Conservation (phyloP, 2,329 filamentous ascomycete species). For the Trichoderma sp. region DNA sequence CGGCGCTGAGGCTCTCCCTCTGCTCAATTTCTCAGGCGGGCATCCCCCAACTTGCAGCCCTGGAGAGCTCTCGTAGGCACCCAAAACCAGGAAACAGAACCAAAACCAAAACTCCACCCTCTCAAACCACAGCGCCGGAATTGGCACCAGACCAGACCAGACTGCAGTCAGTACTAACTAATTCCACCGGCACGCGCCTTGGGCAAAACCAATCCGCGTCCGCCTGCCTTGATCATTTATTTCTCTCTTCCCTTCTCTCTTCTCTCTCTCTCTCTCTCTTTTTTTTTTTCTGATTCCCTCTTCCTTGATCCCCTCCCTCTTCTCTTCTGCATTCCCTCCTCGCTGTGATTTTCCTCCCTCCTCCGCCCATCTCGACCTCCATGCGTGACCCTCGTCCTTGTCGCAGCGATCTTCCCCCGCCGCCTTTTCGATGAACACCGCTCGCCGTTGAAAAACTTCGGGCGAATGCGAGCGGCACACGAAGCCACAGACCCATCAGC, state of each 20-base stretch:
- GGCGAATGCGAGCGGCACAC: constrained; percentile 21
- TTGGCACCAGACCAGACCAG: constrained; percentile 1
- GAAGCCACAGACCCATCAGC: constrained; percentile 17
- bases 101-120: constrained; percentile 6
- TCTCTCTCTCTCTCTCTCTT: background rate
- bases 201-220: constrained; percentile 13
- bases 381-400: constrained; percentile 7
- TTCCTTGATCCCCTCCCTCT: background rate
- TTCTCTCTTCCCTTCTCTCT: background rate
- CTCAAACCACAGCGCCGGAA: constrained; percentile 5
- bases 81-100: background rate
- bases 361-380: background rate
- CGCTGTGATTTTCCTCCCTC: background rate
- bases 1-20: background rate
- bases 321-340: too few species aligned
- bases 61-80: background rate
- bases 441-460: constrained; percentile 15
- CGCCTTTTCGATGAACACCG: constrained; percentile 15
- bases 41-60: too few species aligned
- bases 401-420: constrained; percentile 9
- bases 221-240: background rate
- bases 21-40: background rate
- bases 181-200: constrained; percentile 8
- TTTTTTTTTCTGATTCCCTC: background rate
- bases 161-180: too few species aligned